Evolutionary conservation across 805 yeast species (phyloP), one percentile per base, ranked within the genome.

Genomic region (Candida coleopterorum): DNA sequence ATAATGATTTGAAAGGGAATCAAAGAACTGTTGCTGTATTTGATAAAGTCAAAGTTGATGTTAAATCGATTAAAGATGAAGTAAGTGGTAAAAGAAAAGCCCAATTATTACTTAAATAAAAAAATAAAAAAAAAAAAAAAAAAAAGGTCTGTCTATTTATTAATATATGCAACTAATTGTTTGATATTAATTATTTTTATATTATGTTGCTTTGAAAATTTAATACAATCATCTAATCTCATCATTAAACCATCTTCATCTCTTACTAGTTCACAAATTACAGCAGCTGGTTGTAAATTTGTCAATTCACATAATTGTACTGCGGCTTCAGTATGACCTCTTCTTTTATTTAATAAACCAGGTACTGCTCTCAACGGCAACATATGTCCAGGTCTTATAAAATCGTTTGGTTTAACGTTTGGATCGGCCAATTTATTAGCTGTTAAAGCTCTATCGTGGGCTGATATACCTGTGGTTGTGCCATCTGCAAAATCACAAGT

Each of bases 241-340:
- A 89, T 87, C 97, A 93, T 93, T 45, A 83, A 68, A 1, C 98
- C 98, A 53, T 93, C 97, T 32, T 79, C 83, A 47, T 88, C 97
- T 40, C 83, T 77, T 17, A 93, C 97, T 48, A 93, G 69, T 65
- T 93, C 99, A 60, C 97, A 85, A 49, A 93, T 90, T 25, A 84
- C 93, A 11, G 85, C 95, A 2, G 87, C 98, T 2, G 93, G 95
- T 44, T 76, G 75, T 48, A 85, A 68, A 0, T 87, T 88, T 6
- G 90, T 73, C 51, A 89, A 68, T 51, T 67, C 64, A 55, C 95
- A 81, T 45, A 93, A 70, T 55, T 90, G 95, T 7, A 93, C 95
- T 18, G 87, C 88, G 12, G 98, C 97, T 64, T 93, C 99, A 9
- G 99, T 93, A 58, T 93, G 99, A 11, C 99, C 99, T 40, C 85